Evolutionary conservation across 352 stramenopile species (phyloP).

Genomic region (Phytopythium montanum): DNA sequence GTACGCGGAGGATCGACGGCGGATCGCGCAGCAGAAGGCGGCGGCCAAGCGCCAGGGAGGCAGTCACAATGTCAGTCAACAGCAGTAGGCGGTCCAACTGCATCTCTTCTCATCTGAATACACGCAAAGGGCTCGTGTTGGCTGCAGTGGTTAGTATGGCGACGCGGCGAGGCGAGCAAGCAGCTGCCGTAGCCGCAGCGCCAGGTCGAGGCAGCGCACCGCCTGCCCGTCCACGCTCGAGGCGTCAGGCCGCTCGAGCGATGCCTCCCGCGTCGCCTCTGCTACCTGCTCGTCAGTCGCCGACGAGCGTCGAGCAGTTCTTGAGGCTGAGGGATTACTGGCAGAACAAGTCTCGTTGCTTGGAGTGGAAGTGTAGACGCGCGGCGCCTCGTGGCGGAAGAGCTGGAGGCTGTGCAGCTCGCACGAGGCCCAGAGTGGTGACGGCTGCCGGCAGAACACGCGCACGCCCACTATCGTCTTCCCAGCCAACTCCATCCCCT

Average conservation of each 20-base stretch:
- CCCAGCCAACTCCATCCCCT: not conserved
- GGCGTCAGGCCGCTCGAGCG: not conserved
- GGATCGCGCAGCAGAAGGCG: constrained; percentile 43
- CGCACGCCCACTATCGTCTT: constrained; percentile 33
- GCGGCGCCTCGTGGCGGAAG: constrained; percentile 6
- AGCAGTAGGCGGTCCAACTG: not conserved
- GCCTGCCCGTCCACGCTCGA: constrained; percentile 12
- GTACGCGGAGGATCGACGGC: constrained; percentile 41
- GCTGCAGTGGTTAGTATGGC: not conserved
- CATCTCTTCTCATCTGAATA: not conserved
- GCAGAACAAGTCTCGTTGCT: not conserved
- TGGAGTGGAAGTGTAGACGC: not conserved
- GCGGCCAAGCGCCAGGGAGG: constrained; percentile 12
- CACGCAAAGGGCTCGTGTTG: no score
- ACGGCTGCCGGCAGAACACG: constrained; percentile 61
- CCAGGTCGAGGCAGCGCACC: constrained; percentile 18
- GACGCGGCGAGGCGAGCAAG: not conserved
- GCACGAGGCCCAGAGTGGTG: constrained; percentile 50
- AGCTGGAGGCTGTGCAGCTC: constrained; percentile 55
- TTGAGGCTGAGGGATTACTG: not conserved
- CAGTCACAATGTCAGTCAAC: not conserved
- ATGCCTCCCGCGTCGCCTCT: no score
- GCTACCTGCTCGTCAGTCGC: not conserved
- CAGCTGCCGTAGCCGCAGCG: constrained; percentile 17
- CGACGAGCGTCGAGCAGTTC: not conserved